Conservation (phyloP, 257 asterid genomes). For the Solanum chiquidenum region DNA sequence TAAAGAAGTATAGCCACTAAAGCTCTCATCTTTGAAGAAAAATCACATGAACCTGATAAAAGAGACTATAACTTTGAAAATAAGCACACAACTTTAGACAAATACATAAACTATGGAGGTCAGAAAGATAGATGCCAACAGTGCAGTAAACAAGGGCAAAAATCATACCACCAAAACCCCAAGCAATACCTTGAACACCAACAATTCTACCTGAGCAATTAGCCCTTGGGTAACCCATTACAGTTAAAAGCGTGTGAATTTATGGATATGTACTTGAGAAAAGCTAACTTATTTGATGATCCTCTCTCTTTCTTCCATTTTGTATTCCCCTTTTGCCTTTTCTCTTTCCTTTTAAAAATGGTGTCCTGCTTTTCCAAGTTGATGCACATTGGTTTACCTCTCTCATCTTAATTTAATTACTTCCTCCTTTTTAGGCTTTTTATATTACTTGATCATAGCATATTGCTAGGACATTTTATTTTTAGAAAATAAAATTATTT, state of each 20-base stretch:
- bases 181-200: neutral
- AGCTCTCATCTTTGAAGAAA: neutral
- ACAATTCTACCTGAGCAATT: neutral
- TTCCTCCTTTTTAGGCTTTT: neutral
- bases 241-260: neutral
- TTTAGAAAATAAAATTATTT: no score
- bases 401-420: neutral
- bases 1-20: no score
- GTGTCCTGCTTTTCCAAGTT: neutral
- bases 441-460: neutral
- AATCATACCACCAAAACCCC: neutral
- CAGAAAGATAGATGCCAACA: neutral
- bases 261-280: neutral
- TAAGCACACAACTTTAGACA: neutral
- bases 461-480: neutral
- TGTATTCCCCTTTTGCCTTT: neutral
- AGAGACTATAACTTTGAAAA: neutral
- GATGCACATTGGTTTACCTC: neutral
- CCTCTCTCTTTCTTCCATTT: neutral
- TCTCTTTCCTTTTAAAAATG: neutral
- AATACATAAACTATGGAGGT: neutral
- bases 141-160: neutral
- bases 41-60: neutral
- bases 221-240: neutral
- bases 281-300: neutral